Evolutionary conservation across 202 grass and related monocot species (phyloP).

Genomic region (Cymbopogon flexuosus): DNA sequence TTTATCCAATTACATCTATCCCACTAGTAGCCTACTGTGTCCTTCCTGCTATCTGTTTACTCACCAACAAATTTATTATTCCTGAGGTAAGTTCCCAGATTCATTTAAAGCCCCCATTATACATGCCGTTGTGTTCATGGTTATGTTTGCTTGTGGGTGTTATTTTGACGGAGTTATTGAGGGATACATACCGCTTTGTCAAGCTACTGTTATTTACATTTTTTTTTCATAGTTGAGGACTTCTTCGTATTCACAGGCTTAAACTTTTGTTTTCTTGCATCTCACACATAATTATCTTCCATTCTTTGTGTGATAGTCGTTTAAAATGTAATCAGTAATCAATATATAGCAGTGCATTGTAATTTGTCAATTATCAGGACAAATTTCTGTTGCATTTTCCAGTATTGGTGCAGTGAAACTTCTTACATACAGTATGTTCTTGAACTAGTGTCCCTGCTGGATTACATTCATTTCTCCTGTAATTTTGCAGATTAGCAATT

Average conservation of each 20-base stretch:
- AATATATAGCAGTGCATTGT: background rate
- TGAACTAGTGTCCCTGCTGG: background rate
- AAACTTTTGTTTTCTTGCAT: background rate
- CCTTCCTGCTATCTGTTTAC: conserved; percentile 80
- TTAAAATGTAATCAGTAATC: background rate
- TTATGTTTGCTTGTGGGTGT: background rate
- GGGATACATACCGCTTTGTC: background rate
- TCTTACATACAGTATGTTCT: conserved; percentile 16
- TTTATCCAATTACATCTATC: conserved; percentile 94
- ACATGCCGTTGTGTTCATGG: background rate
- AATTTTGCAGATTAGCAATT: conserved; percentile 76
- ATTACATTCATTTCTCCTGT: background rate
- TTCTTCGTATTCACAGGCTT: background rate
- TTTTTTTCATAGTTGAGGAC: background rate
- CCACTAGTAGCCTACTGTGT: conserved; percentile 91
- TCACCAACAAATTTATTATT: conserved; percentile 94
- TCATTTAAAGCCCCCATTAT: background rate
- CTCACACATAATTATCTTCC: background rate
- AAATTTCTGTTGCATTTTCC: conserved; percentile 11
- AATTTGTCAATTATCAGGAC: background rate
- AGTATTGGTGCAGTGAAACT: background rate
- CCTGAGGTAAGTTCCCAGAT: conserved; percentile 61
- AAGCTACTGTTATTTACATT: background rate
- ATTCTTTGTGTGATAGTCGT: background rate
- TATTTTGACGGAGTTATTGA: background rate